Evolutionary conservation across 371 early-diverging fungal species (phyloP).

Genomic region (Mortierella sp.): DNA sequence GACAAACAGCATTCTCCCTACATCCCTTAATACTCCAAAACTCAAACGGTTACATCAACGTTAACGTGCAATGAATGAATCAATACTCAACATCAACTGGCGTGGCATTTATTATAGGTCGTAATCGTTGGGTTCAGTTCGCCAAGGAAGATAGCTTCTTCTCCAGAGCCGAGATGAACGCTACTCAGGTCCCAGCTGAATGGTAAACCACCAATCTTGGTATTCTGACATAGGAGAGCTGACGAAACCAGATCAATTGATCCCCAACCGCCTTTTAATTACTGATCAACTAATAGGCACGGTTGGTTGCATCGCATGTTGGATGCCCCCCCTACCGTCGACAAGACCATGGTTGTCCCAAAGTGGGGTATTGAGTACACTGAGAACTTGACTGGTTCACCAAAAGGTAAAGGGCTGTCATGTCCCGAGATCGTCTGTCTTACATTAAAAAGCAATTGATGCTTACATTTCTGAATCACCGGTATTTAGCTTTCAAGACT

Average conservation of each 20-base stretch:
- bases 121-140: constrained; percentile 95
- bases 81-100: constrained; percentile 5
- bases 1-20: too few relatives aligned
- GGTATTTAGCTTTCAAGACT: constrained; percentile 75
- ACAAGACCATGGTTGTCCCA: constrained; percentile 55
- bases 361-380: constrained; percentile 58
- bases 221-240: not conserved
- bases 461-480: constrained; percentile 62
- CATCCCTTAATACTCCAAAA: not conserved
- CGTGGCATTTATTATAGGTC: constrained; percentile 59
- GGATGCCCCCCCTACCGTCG: constrained; percentile 83
- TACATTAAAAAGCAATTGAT: not conserved
- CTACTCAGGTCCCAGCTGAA: constrained; percentile 89
- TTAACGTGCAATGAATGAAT: not conserved
- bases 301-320: constrained; percentile 90
- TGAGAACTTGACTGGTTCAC: constrained; percentile 54
- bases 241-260: not conserved
- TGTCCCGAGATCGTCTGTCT: not conserved
- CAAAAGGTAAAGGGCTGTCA: constrained; percentile 24
- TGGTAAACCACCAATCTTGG: constrained; percentile 69
- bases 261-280: not conserved
- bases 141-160: constrained; percentile 61
- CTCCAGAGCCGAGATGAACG: constrained; percentile 73
- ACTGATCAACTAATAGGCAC: constrained; percentile 70
- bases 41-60: too few relatives aligned